A percentile compares a stretch with the other conserved stretches of the same genome.
Evolutionary conservation across 2,329 filamentous ascomycete genomes (phyloP).

Genomic region (Bipolaris zeicola): DNA sequence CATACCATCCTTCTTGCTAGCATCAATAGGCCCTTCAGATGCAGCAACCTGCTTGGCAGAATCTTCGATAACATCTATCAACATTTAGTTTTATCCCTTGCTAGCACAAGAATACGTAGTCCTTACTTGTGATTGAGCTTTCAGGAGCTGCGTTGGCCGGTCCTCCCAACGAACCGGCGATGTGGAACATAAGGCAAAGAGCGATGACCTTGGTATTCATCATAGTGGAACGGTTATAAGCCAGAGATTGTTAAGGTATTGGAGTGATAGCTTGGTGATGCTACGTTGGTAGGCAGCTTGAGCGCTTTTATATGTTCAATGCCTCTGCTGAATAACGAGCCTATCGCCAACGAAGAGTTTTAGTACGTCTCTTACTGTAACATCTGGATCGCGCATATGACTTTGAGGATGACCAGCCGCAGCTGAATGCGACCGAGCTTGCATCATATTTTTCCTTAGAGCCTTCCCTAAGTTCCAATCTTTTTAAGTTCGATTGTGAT

Average conservation of each 20-base stretch:
- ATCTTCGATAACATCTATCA: not conserved
- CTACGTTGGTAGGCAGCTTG: not conserved
- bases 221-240: not conserved
- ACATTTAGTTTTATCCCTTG: not conserved
- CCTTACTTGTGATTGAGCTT: not conserved
- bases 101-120: not conserved
- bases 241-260: not conserved
- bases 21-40: not conserved
- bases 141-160: not conserved
- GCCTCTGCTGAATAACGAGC: not conserved
- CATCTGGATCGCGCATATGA: not conserved
- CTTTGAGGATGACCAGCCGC: not conserved
- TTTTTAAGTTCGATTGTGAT: not conserved
- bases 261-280: not conserved
- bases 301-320: not conserved
- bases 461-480: not conserved
- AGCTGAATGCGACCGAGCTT: not conserved
- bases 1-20: not conserved
- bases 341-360: not conserved
- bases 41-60: not conserved
- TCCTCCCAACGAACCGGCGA: not conserved
- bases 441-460: not conserved
- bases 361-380: not conserved
- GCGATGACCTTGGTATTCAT: not conserved
- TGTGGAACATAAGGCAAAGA: not conserved